A percentile compares a stretch with the other conserved stretches of the same genome.
Conservation (phyloP, 768 basidiomycete species). For the Auricularia auricula-judae region DNA sequence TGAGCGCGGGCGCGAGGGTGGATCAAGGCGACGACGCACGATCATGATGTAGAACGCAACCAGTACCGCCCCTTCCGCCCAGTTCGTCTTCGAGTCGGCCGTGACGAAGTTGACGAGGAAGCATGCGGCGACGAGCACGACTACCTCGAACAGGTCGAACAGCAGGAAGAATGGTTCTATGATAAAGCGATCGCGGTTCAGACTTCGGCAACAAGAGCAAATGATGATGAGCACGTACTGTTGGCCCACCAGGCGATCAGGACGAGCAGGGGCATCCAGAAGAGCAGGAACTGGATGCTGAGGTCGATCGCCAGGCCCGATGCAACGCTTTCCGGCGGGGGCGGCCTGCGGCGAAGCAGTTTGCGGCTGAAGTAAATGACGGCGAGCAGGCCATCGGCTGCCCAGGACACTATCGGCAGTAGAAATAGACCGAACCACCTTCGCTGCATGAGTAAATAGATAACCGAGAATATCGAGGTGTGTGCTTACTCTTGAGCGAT, state of each 20-base stretch:
- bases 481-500: constrained; percentile 36
- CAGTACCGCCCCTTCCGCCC: constrained; percentile 60
- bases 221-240: constrained; percentile 10
- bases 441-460: constrained; percentile 18
- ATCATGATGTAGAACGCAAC: constrained; percentile 60
- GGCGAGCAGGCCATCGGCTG: constrained; percentile 56
- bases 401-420: constrained; percentile 62
- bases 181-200: no score
- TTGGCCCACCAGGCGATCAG: constrained; percentile 56
- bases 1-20: background rate
- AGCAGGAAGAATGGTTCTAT: constrained; percentile 44
- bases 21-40: constrained; percentile 21
- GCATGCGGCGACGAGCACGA: constrained; percentile 50
- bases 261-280: constrained; percentile 69
- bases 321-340: constrained; percentile 45
- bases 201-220: no score
- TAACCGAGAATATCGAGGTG: constrained; percentile 18
- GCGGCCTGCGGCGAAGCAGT: constrained; percentile 28
- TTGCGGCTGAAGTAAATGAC: constrained; percentile 44
- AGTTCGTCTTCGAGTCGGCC: constrained; percentile 69
- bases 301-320: constrained; percentile 64
- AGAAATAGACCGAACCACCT: constrained; percentile 61
- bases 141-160: constrained; percentile 58
- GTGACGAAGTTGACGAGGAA: constrained; percentile 76
- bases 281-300: constrained; percentile 65